Evolutionary conservation across 2,329 filamentous ascomycete species (phyloP).

Genomic region (Triangularia verruculosa): DNA sequence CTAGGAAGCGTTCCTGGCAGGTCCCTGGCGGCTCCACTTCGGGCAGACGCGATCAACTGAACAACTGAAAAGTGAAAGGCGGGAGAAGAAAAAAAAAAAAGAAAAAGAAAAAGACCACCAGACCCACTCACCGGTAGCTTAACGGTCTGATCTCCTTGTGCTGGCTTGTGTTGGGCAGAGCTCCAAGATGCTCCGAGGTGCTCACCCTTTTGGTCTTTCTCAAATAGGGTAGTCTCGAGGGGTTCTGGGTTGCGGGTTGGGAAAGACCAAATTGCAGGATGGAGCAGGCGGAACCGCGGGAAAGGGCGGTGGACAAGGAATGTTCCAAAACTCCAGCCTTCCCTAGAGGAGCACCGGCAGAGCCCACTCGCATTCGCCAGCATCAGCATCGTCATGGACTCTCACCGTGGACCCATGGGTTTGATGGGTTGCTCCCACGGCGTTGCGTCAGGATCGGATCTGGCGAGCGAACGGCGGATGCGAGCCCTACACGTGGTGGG

Average conservation of each 20-base stretch:
- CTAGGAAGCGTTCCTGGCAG: slow-evolving; percentile 14
- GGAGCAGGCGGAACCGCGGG: background rate
- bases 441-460: slow-evolving; percentile 2
- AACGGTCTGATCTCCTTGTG: slow-evolving; percentile 28
- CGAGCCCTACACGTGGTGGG: slow-evolving; percentile 12
- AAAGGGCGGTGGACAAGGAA: background rate
- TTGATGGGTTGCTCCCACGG: background rate
- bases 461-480: slow-evolving; percentile 7
- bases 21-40: slow-evolving; percentile 6
- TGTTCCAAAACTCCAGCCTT: too few relatives aligned
- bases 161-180: background rate
- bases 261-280: slow-evolving; percentile 1
- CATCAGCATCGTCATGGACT: background rate
- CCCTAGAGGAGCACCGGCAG: too few relatives aligned
- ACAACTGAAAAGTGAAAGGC: background rate
- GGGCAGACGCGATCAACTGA: background rate
- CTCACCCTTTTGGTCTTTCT: too few relatives aligned
- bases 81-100: background rate
- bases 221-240: too few relatives aligned
- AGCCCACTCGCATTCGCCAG: background rate
- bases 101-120: slow-evolving; percentile 1
- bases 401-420: too few relatives aligned
- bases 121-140: slow-evolving; percentile 18
- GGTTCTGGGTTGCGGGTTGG: background rate
- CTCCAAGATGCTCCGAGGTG: background rate